Evolutionary conservation across 768 basidiomycete genomes (phyloP).

Genomic region (Leccinellum luteum): DNA sequence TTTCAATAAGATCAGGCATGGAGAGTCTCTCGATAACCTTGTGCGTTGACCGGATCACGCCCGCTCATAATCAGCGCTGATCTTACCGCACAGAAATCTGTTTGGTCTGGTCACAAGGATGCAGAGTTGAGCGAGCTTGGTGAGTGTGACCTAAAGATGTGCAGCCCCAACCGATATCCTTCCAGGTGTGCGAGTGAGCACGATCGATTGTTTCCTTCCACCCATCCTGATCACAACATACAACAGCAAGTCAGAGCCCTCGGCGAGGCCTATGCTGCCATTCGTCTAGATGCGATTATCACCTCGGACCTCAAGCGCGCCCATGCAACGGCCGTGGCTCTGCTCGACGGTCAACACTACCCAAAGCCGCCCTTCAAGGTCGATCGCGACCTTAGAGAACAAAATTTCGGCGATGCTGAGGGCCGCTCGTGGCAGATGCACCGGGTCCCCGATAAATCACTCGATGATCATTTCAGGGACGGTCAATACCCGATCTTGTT

Average conservation of each 20-base stretch:
- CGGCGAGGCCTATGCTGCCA: constrained; percentile 48
- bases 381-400: constrained; percentile 60
- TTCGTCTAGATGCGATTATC: constrained; percentile 53
- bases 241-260: constrained; percentile 65
- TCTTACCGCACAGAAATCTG: constrained; percentile 31
- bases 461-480: constrained; percentile 47
- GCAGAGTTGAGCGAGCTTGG: constrained; percentile 75
- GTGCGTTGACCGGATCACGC: constrained; percentile 32
- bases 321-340: constrained; percentile 54
- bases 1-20: constrained; percentile 62
- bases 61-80: neutral
- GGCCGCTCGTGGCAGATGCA: constrained; percentile 47
- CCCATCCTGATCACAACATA: neutral
- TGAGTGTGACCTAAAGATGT: constrained; percentile 28
- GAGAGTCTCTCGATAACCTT: constrained; percentile 74
- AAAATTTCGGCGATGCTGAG: constrained; percentile 68
- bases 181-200: constrained; percentile 55
- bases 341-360: constrained; percentile 47
- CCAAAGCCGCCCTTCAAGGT: constrained; percentile 46
- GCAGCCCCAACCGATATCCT: constrained; percentile 1
- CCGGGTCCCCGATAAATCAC: constrained; percentile 28
- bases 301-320: constrained; percentile 69
- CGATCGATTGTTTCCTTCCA: neutral
- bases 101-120: constrained; percentile 80
- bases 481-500: constrained; percentile 52